phyloP scores from a whole-genome alignment of 73 alveolate species.

The Breviolum minutum region DNA sequence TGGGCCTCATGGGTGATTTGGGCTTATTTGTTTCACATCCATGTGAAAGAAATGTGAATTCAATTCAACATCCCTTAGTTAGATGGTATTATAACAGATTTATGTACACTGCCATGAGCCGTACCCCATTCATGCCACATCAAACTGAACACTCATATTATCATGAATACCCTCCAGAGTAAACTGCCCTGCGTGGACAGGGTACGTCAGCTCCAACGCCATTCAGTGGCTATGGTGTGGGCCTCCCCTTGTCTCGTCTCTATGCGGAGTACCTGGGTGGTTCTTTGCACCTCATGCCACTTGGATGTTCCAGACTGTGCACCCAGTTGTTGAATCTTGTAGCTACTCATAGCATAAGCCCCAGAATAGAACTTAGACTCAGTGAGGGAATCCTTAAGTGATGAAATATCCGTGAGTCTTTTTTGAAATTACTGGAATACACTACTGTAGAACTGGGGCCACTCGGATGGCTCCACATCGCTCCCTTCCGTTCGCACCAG shows the following conservation, averaged over 20 bases:
- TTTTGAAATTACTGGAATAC: too few species aligned
- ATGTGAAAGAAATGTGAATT: background rate
- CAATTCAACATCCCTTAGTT: background rate
- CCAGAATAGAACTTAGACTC: too few species aligned
- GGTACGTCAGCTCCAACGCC: conserved; percentile 19
- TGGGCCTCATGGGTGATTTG: too few species aligned
- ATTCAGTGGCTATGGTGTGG: conserved; percentile 81
- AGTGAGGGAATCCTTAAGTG: too few species aligned
- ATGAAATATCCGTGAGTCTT: too few species aligned
- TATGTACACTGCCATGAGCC: background rate
- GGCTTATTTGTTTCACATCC: background rate
- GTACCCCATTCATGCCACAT: background rate
- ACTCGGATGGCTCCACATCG: too few species aligned
- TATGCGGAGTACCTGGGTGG: conserved; percentile 87
- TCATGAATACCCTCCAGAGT: background rate
- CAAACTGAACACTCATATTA: background rate
- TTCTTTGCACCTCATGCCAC: conserved; percentile 63
- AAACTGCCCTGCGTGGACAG: background rate
- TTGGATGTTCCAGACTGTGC: background rate
- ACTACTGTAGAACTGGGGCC: too few species aligned
- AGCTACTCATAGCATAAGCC: too few species aligned
- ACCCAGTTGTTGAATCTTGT: too few species aligned
- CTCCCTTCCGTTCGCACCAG: too few species aligned
- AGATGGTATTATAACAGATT: background rate
- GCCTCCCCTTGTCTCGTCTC: conserved; percentile 79